phyloP scores from a whole-genome alignment of 495 filamentous ascomycete species.

The Ramalina peruviana region DNA sequence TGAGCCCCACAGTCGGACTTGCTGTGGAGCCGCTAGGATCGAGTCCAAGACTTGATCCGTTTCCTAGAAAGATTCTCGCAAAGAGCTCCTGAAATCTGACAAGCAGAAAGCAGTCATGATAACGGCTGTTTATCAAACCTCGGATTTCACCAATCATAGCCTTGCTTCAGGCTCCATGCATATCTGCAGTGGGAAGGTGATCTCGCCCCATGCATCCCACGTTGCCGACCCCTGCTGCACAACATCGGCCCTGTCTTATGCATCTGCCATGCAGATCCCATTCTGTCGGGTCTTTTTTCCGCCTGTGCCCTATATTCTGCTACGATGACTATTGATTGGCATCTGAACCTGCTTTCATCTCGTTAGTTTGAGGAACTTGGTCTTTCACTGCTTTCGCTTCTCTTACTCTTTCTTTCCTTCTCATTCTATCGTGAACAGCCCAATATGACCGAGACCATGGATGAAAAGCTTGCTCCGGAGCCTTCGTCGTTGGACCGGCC shows the following conservation, averaged over 20 bases:
- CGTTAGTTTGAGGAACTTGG: neutral
- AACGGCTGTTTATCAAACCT: neutral
- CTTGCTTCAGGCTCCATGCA: neutral
- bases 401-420: neutral
- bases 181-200: neutral
- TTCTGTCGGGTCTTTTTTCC: neutral
- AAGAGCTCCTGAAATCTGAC: too few species aligned
- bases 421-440: neutral
- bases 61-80: too few species aligned
- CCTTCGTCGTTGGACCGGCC: constrained; percentile 10
- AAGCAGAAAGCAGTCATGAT: neutral
- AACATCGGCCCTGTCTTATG: neutral
- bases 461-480: neutral
- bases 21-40: too few species aligned
- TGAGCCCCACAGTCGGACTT: too few species aligned
- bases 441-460: neutral
- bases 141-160: neutral
- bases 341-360: neutral
- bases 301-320: neutral
- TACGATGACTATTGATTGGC: neutral
- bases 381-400: neutral
- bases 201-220: too few species aligned
- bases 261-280: neutral
- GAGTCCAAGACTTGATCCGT: too few species aligned
- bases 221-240: neutral